These are phyloP conservation scores for Pezicula neosporulosa DNA, from an alignment of 2,329 filamentous ascomycete species.

Conservation along the genomic window DNA sequence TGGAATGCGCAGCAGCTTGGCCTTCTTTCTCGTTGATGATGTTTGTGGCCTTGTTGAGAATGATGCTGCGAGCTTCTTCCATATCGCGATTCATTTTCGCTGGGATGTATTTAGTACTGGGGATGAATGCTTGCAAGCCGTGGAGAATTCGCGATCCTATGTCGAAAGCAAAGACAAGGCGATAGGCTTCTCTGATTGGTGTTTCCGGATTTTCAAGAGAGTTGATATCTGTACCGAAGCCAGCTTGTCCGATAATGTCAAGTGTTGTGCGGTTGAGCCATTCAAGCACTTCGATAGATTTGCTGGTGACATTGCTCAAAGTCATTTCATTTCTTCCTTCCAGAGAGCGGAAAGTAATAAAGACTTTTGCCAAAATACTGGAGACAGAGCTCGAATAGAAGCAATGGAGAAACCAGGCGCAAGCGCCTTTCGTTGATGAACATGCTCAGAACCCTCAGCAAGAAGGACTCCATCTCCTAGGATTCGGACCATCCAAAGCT, in stretches of 20 bases:
- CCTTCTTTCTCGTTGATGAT: conserved; percentile 67
- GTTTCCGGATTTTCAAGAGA: conserved; percentile 59
- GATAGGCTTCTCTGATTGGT: conserved; percentile 54
- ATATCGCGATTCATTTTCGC: conserved; percentile 50
- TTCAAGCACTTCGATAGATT: conserved; percentile 24
- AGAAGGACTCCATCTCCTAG: conserved; percentile 72
- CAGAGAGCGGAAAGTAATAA: conserved; percentile 41
- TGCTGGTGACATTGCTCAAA: conserved; percentile 18
- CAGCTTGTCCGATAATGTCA: conserved; percentile 71
- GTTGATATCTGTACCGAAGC: conserved; percentile 66
- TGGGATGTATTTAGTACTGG: conserved; percentile 52
- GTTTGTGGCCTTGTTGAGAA: conserved; percentile 51
- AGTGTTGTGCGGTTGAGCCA: conserved; percentile 67
- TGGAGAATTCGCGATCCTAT: conserved; percentile 46
- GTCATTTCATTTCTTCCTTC: conserved; percentile 56
- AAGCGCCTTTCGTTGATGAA: conserved; percentile 66
- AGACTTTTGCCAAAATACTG: conserved; percentile 76
- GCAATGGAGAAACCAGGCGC: conserved; percentile 79
- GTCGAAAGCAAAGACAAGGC: conserved; percentile 39
- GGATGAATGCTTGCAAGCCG: conserved; percentile 42
- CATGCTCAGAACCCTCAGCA: conserved; percentile 60
- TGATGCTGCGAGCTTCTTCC: conserved; percentile 67
- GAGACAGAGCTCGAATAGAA: conserved; percentile 78
- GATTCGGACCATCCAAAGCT: conserved; percentile 55
- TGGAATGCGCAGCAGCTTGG: conserved; percentile 41